These are phyloP conservation scores for Friedmanniomyces simplex DNA, from an alignment of 495 filamentous ascomycete species.

Conservation along the genomic window DNA sequence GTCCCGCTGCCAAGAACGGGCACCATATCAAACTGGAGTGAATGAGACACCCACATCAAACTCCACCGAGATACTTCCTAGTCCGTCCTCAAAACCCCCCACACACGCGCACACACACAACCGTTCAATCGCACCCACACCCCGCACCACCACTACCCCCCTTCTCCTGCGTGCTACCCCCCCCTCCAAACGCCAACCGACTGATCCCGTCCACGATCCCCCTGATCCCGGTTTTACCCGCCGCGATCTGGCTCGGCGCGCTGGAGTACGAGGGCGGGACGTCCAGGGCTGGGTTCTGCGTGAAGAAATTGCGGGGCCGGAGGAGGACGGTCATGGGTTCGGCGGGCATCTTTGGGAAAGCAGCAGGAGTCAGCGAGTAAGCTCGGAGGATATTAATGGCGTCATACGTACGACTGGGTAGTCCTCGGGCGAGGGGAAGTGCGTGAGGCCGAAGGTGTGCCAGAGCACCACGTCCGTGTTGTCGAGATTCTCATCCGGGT, in stretches of 20 bases:
- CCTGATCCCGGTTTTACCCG: slow-evolving; percentile 30
- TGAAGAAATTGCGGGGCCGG: slow-evolving; percentile 80
- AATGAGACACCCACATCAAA: no score
- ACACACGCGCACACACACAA: no score
- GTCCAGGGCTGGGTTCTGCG: slow-evolving; percentile 74
- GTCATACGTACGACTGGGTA: slow-evolving; percentile 60
- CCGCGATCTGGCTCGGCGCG: slow-evolving; percentile 55
- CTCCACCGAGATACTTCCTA: no score
- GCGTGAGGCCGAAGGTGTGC: slow-evolving; percentile 92
- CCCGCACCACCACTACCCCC: slow-evolving; percentile 10
- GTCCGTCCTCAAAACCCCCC: no score
- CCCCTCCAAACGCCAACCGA: slow-evolving; percentile 30
- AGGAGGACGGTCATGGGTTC: slow-evolving; percentile 81
- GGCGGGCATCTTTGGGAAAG: slow-evolving; percentile 55
- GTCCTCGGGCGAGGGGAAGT: slow-evolving; percentile 88
- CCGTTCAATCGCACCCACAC: no score
- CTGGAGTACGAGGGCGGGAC: slow-evolving; percentile 73
- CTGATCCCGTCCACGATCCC: slow-evolving; percentile 23
- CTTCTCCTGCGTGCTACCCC: slow-evolving; percentile 23
- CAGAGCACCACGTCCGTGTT: slow-evolving; percentile 86
- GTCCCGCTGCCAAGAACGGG: no score
- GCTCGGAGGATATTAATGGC: neutral
- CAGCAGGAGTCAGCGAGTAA: neutral
- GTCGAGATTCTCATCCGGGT: slow-evolving; percentile 60
- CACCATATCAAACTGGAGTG: no score